Conservation (phyloP, 2,329 filamentous ascomycete species). For the Hypoxylon sp. region DNA sequence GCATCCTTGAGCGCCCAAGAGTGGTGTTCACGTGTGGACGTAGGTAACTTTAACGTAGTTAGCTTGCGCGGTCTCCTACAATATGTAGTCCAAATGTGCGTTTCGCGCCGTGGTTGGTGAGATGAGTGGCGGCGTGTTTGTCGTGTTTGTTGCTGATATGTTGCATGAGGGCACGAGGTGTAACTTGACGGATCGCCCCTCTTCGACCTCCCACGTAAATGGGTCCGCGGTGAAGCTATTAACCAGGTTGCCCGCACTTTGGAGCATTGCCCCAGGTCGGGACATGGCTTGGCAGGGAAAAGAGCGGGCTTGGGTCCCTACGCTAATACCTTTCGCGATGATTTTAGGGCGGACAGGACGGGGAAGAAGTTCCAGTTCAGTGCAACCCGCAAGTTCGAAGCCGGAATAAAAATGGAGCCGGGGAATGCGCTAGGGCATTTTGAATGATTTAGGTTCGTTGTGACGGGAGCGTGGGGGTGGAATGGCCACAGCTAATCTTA, state of each 20-base stretch:
- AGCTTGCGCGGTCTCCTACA: conserved; percentile 21
- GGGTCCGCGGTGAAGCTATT: conserved; percentile 29
- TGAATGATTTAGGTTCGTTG: conserved; percentile 28
- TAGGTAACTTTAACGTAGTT: conserved; percentile 12
- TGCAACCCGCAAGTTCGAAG: too few relatives aligned
- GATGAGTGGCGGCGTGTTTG: conserved; percentile 37
- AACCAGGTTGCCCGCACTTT: conserved; percentile 21
- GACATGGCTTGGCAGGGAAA: conserved; percentile 14
- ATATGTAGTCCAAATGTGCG: conserved; percentile 18
- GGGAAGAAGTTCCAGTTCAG: conserved; percentile 8
- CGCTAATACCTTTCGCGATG: neutral
- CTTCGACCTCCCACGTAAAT: conserved; percentile 20
- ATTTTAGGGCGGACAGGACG: neutral
- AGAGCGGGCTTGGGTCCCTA: neutral
- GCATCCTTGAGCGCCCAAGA: conserved; percentile 10
- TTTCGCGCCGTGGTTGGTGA: conserved; percentile 23
- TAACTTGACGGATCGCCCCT: conserved; percentile 15
- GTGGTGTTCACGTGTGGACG: conserved; percentile 23
- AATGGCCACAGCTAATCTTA: neutral
- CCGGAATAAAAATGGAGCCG: conserved; percentile 33
- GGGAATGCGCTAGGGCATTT: conserved; percentile 20
- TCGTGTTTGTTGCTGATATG: conserved; percentile 38
- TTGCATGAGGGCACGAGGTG: conserved; percentile 30
- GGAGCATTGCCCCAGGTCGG: conserved; percentile 21
- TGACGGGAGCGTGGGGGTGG: conserved; percentile 31